Evolutionary conservation across 352 stramenopile genomes (phyloP).

Genomic region (Nothophytophthora sp.): DNA sequence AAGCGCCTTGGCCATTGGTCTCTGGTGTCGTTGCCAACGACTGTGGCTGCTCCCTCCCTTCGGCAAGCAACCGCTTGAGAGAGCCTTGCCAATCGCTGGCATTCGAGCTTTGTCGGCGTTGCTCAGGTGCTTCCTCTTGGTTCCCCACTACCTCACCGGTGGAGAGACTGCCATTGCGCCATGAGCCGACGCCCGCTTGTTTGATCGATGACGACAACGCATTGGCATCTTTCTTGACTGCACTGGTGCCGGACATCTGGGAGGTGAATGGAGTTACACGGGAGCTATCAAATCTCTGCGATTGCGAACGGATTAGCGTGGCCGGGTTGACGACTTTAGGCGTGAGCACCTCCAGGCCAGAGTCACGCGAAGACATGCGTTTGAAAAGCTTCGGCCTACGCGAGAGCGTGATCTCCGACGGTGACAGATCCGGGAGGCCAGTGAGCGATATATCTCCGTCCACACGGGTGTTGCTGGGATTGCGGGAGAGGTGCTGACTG

Average conservation of each 20-base stretch:
- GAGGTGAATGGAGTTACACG: too few relatives aligned
- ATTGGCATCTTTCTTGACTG: not conserved
- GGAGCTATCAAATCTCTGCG: too few relatives aligned
- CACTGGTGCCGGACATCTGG: too few relatives aligned
- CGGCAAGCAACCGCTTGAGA: constrained; percentile 57
- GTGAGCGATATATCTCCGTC: constrained; percentile 62
- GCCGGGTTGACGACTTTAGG: constrained; percentile 17
- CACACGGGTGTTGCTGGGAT: constrained; percentile 4
- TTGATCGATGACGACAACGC: not conserved
- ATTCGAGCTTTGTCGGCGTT: constrained; percentile 10
- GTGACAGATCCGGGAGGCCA: constrained; percentile 55
- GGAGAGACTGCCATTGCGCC: too few relatives aligned
- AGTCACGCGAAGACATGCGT: constrained; percentile 39
- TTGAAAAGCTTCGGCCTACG: constrained; percentile 30
- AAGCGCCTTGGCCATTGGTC: constrained; percentile 4
- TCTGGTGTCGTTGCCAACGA: constrained; percentile 1
- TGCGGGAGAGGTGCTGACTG: constrained; percentile 2
- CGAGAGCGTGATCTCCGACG: not conserved
- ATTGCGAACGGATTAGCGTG: constrained; percentile 39
- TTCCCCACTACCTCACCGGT: too few relatives aligned
- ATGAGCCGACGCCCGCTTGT: too few relatives aligned
- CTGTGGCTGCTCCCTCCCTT: constrained; percentile 28
- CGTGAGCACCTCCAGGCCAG: constrained; percentile 1
- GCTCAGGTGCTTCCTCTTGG: constrained; percentile 11
- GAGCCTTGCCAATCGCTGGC: constrained; percentile 54